phyloP scores from a whole-genome alignment of 768 basidiomycete species.

The Hysterangium stoloniferum region DNA sequence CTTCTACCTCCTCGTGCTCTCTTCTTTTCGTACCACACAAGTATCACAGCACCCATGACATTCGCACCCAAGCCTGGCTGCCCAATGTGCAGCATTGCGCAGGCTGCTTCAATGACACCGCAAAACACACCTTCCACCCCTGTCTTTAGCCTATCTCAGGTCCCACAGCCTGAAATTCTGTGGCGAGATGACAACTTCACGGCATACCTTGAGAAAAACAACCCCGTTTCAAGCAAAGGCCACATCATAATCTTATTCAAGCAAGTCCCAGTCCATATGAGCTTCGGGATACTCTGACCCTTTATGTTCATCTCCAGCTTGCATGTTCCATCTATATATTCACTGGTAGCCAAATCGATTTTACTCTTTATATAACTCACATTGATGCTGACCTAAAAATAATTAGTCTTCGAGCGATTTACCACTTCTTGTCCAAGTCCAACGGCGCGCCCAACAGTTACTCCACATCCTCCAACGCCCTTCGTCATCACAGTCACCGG shows the following conservation, averaged over 20 bases:
- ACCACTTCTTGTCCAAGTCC: slow-evolving; percentile 58
- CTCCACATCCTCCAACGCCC: slow-evolving; percentile 38
- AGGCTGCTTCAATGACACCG: slow-evolving; percentile 40
- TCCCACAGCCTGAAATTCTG: slow-evolving; percentile 51
- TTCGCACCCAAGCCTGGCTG: slow-evolving; percentile 63
- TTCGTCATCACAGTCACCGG: slow-evolving; percentile 26
- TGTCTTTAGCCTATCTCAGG: slow-evolving; percentile 32
- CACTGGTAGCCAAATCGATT: slow-evolving; percentile 53
- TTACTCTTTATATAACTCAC: slow-evolving; percentile 9
- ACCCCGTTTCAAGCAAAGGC: slow-evolving; percentile 66
- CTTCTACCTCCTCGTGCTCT: too few species aligned
- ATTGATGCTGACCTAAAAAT: neutral
- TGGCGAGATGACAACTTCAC: slow-evolving; percentile 78
- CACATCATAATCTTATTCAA: slow-evolving; percentile 74
- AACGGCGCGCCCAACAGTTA: slow-evolving; percentile 49
- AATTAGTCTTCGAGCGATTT: slow-evolving; percentile 65
- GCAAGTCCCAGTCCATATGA: slow-evolving; percentile 32
- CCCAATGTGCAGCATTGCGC: slow-evolving; percentile 69
- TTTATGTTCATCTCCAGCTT: slow-evolving; percentile 37
- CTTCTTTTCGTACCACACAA: too few species aligned
- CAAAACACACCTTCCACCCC: slow-evolving; percentile 37
- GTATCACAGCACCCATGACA: slow-evolving; percentile 30
- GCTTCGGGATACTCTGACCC: slow-evolving; percentile 1
- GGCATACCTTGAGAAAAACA: slow-evolving; percentile 57
- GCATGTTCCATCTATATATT: slow-evolving; percentile 73